Conservation (phyloP, 2,329 filamentous ascomycete genomes). For the Aspergillus amoenus region DNA sequence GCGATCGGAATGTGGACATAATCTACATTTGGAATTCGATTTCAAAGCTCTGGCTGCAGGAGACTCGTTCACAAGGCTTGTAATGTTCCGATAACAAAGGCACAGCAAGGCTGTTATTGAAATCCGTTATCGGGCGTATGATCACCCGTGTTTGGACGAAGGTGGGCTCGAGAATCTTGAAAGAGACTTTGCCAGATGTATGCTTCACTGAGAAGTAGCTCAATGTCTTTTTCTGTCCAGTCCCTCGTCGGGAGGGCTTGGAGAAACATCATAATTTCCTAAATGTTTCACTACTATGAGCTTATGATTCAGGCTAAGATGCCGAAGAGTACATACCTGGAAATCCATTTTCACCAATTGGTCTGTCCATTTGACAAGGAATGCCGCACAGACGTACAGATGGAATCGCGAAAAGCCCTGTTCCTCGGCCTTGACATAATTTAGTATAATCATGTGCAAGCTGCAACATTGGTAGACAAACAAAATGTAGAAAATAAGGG, state of each 20-base stretch:
- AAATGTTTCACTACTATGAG: constrained; percentile 28
- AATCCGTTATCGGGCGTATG: constrained; percentile 34
- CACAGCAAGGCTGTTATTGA: constrained; percentile 50
- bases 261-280: constrained; percentile 99
- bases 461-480: not conserved
- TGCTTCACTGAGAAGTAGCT: constrained; percentile 89
- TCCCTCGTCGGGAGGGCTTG: constrained; percentile 88
- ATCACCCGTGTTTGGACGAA: constrained; percentile 47
- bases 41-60: not conserved
- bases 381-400: constrained; percentile 95
- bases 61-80: not conserved
- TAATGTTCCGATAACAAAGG: not conserved
- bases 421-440: constrained; percentile 74
- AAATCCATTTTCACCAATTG: constrained; percentile 97
- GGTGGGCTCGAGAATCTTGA: constrained; percentile 87
- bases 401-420: constrained; percentile 98
- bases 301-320: not conserved
- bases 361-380: constrained; percentile 97
- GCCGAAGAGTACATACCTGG: constrained; percentile 41
- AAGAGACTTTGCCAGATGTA: constrained; percentile 99
- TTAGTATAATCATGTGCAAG: constrained; percentile 13
- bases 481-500: not conserved
- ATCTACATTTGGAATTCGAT: not conserved
- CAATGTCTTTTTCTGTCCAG: constrained; percentile 98
- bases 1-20: not conserved